Percentiles rank a stretch among this genome's conserved stretches.
Evolutionary conservation across 257 asterid genomes (phyloP).

Genomic region (Forsythia viridissima): DNA sequence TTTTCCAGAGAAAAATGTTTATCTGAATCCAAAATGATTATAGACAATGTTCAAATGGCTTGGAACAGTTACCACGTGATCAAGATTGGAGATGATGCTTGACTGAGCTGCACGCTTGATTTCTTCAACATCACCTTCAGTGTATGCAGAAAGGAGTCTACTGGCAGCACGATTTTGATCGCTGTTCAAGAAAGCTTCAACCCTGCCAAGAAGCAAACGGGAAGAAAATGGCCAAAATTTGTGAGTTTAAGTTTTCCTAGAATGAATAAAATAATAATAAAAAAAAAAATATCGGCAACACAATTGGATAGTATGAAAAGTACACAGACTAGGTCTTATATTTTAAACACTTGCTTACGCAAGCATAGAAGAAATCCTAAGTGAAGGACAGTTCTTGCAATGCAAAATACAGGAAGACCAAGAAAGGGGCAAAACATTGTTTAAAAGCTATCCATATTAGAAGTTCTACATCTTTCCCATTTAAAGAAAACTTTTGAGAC

Average conservation of each 20-base stretch:
- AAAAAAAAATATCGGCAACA: not conserved
- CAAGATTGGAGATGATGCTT: constrained; percentile 75
- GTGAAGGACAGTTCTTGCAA: not conserved
- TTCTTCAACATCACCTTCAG: constrained; percentile 84
- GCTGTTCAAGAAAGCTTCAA: constrained; percentile 75
- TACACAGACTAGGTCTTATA: not conserved
- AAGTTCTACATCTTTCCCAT: not conserved
- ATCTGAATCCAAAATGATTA: not conserved
- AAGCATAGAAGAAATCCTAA: not conserved
- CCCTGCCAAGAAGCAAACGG: constrained; percentile 52
- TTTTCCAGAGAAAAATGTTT: not conserved
- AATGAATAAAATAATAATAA: not conserved
- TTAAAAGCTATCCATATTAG: not conserved
- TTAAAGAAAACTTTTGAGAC: not conserved
- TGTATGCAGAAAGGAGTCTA: constrained; percentile 76
- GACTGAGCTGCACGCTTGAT: constrained; percentile 88
- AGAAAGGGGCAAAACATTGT: not conserved
- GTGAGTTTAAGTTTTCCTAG: constrained; percentile 2
- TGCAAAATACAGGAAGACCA: not conserved
- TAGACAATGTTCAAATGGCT: constrained; percentile 12
- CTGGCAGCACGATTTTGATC: constrained; percentile 91
- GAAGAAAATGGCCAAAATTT: constrained; percentile 3
- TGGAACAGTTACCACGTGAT: constrained; percentile 59
- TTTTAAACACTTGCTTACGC: not conserved
- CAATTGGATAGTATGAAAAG: not conserved